phyloP scores from a whole-genome alignment of 306 rosid species.

The Cucurbita moschata region DNA sequence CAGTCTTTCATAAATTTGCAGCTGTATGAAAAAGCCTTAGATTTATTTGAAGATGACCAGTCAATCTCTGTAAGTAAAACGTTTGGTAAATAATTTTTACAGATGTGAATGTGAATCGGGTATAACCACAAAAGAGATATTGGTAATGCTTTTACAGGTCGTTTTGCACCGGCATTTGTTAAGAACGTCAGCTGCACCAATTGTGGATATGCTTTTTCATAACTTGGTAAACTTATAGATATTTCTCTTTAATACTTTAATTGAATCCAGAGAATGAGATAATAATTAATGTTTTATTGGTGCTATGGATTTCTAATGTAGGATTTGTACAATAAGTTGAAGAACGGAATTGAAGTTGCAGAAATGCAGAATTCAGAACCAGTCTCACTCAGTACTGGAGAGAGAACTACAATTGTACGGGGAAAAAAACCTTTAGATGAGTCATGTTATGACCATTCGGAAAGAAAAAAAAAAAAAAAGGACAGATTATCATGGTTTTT shows the following conservation, averaged over 20 bases:
- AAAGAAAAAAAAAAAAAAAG: background rate
- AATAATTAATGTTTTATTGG: background rate
- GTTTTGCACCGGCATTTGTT: slow-evolving; percentile 92
- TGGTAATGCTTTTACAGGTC: slow-evolving; percentile 39
- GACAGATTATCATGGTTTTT: background rate
- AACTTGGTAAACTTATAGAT: slow-evolving; percentile 37
- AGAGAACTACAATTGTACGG: slow-evolving; percentile 66
- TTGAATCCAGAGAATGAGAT: slow-evolving; percentile 9
- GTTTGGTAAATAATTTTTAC: slow-evolving; percentile 9
- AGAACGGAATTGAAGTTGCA: slow-evolving; percentile 65
- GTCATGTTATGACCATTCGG: background rate
- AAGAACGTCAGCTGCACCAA: slow-evolving; percentile 61
- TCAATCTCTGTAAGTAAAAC: slow-evolving; percentile 61
- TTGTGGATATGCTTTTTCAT: slow-evolving; percentile 57
- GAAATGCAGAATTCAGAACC: slow-evolving; percentile 43
- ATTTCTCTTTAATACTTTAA: background rate
- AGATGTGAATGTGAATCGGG: slow-evolving; percentile 14
- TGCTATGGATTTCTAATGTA: slow-evolving; percentile 16
- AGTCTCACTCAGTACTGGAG: slow-evolving; percentile 46
- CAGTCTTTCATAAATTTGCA: slow-evolving; percentile 94
- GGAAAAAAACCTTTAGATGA: slow-evolving; percentile 7
- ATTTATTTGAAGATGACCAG: slow-evolving; percentile 88
- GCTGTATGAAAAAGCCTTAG: slow-evolving; percentile 86
- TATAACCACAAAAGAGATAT: slow-evolving; percentile 4
- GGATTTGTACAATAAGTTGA: slow-evolving; percentile 77